phyloP scores from a whole-genome alignment of 2,329 filamentous ascomycete genomes.

The Phialocephala subalpina region DNA sequence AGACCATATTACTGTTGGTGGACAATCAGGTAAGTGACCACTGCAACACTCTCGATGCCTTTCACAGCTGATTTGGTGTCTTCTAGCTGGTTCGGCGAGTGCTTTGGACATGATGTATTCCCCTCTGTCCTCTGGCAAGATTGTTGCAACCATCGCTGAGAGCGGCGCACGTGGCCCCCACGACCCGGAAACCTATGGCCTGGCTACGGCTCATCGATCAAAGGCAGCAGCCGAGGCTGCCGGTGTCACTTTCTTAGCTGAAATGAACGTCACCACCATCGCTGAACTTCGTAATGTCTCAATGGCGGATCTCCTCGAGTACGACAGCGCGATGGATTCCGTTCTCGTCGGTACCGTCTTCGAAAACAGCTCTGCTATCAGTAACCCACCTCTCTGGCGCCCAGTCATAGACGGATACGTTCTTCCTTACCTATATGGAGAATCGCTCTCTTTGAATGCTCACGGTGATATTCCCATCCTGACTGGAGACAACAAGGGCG shows the following conservation, averaged over 20 bases:
- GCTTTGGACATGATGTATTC: conserved; percentile 42
- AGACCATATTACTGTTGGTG: conserved; percentile 52
- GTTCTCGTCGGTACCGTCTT: not conserved
- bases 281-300: conserved; percentile 30
- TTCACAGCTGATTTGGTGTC: not conserved
- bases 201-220: conserved; percentile 37
- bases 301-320: conserved; percentile 10
- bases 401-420: conserved; percentile 36
- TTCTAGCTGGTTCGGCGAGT: conserved; percentile 52
- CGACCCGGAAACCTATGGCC: conserved; percentile 34
- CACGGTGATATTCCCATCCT: conserved; percentile 48
- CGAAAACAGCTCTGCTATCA: conserved; percentile 14
- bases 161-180: conserved; percentile 40
- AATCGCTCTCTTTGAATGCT: conserved; percentile 37
- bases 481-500: conserved; percentile 47
- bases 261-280: conserved; percentile 33
- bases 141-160: conserved; percentile 40
- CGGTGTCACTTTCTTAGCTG: conserved; percentile 28
- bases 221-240: conserved; percentile 15
- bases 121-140: conserved; percentile 37
- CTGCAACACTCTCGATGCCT: not conserved
- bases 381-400: conserved; percentile 2
- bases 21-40: conserved; percentile 45
- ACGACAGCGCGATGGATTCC: not conserved
- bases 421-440: conserved; percentile 34